Evolutionary conservation across 108 stramenopile species (phyloP).

Genomic region (Mayamaea pseudoterrestris): DNA sequence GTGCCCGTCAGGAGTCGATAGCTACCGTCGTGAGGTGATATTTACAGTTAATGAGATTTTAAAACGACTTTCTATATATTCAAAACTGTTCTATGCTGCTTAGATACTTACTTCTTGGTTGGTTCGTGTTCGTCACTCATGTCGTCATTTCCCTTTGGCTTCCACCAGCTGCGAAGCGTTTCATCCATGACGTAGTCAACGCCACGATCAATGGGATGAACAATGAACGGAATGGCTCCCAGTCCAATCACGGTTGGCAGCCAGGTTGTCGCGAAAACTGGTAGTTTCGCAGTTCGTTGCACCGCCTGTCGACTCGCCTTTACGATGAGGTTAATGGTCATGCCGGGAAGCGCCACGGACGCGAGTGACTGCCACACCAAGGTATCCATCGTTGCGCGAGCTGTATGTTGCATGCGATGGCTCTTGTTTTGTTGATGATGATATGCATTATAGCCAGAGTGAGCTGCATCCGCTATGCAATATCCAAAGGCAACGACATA

Average conservation of each 20-base stretch:
- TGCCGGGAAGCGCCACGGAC: conserved; percentile 61
- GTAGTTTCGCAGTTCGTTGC: conserved; percentile 29
- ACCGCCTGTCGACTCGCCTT: conserved; percentile 48
- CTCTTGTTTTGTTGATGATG: conserved; percentile 1
- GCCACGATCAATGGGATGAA: conserved; percentile 54
- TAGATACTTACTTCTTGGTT: no score
- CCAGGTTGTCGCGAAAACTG: conserved; percentile 42
- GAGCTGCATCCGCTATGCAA: conserved; percentile 56
- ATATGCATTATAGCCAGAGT: conserved; percentile 34
- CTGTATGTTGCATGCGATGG: conserved; percentile 3
- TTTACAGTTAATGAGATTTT: no score
- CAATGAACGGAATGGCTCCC: conserved; percentile 57
- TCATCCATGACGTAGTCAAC: conserved; percentile 57
- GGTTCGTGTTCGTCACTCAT: no score
- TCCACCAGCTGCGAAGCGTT: conserved; percentile 32
- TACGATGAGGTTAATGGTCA: conserved; percentile 65
- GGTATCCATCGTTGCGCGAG: conserved; percentile 39
- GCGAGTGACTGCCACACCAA: conserved; percentile 58
- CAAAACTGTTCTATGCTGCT: no score
- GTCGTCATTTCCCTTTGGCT: no score
- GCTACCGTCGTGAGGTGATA: no score
- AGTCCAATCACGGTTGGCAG: conserved; percentile 53
- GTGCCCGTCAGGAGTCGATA: no score
- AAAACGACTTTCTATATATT: no score
- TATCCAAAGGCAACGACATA: conserved; percentile 73